Evolutionary conservation across 2,329 filamentous ascomycete species (phyloP).

Genomic region (Diaporthe vaccinii): DNA sequence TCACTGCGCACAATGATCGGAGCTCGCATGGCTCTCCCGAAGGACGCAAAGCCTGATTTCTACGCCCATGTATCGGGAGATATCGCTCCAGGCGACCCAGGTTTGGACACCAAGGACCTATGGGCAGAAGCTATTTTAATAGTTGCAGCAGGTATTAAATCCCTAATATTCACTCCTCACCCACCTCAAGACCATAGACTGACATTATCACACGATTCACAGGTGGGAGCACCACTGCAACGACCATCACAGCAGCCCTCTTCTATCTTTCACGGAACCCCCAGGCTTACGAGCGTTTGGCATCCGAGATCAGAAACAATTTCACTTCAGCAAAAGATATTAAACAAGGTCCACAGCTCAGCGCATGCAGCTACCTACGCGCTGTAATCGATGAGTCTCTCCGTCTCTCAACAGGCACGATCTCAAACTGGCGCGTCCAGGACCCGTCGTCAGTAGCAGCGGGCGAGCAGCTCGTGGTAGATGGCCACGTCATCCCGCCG

Average conservation of each 20-base stretch:
- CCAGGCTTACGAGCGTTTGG: neutral
- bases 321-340: conserved; percentile 1
- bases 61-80: neutral
- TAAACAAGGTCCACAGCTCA: neutral
- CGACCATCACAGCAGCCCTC: neutral
- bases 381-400: conserved; percentile 11
- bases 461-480: conserved; percentile 14
- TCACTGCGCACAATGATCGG: conserved; percentile 18
- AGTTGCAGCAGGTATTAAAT: conserved; percentile 5
- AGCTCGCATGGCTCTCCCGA: neutral
- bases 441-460: neutral
- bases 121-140: conserved; percentile 12
- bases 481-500: conserved; percentile 14
- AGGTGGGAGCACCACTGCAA: conserved; percentile 20
- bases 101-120: neutral
- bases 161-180: too few relatives aligned
- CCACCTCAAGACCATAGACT: neutral
- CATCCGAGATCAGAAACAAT: neutral
- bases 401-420: neutral
- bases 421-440: conserved; percentile 17
- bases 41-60: conserved; percentile 19
- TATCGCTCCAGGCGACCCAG: neutral
- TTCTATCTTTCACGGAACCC: conserved; percentile 18
- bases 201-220: neutral
- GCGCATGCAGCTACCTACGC: neutral